Base-by-base conservation (phyloP, 225 moss, liverwort and hornwort species). In the Asterella californica region DNA sequence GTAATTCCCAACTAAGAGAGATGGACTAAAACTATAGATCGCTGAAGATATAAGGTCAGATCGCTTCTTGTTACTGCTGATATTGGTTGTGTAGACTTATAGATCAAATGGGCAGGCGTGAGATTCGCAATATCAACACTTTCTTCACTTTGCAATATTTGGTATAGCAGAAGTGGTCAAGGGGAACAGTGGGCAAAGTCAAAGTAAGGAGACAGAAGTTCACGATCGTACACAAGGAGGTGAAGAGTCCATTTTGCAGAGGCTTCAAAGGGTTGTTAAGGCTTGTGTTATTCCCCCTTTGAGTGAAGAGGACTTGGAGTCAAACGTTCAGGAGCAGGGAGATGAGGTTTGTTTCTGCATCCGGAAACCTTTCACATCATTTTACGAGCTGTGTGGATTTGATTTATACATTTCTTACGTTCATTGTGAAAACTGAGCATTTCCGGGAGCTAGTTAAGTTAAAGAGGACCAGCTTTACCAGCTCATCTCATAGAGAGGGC, bases 251-350 rank as follows among this genome's bases (percentile, higher is more conserved):
- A 87, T 88, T 65, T 78, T 88, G 81, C 77, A 84, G 37, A 81
- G 88, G 15, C 83, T 91, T 27, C 25, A 82, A 57, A 72, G 14
- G 78, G 45, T 85, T 63, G 84, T 72, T 10, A 48, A 84, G 22
- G 21, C 11, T 75, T 33, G 76, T 5, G 75, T 70, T 69, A 38
- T 37, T 34, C 86, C 78, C 18, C 21, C 76, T 10, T 68, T 93
- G 18, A 87, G 84, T 37, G 54, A 63, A 36, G 59, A 24, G 33
- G 87, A 87, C 52, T 49, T 84, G 67, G 86, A 87, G 60, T 80
- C 79, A 78, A 91, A 90, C 15, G 75, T 67, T 30, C 87, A 87
- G 83, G 84, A 84, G 69, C 91, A 93, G 78, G 81, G 80, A 30
- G 88, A 91, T 57, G 91, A 93, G 86, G 86, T 81, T 15, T 11